Evolutionary conservation across 2,329 filamentous ascomycete species (phyloP), one percentile per base, ranked within the genome.

Genomic region (Trichophyton benhamiae): DNA sequence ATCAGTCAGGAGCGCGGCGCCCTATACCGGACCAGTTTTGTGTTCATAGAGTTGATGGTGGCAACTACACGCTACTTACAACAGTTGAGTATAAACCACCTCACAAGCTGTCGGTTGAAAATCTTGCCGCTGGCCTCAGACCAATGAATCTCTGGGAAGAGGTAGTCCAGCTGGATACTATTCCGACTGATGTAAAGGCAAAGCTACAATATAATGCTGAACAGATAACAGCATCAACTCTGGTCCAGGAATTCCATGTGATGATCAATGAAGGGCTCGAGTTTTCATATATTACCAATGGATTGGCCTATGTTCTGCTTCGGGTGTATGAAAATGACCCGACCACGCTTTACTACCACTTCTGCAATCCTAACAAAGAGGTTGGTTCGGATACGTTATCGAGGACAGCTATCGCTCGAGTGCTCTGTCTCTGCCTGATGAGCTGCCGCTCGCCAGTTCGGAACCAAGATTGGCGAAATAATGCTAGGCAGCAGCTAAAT

Each of bases 281-380:
- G 20, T 65, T 58, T 33, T 63, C 59, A 11, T 61, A 61, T 57
- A 41, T 61, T 48, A 61, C 60, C 3, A 60, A 41, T 42, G 61
- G 62, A 9, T 13, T 62, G 6, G 60, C 46, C 1, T 52, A 52
- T 30, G 48, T 62, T 27, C 44, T 66, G 33, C 64, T 68, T 25
- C 46, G 61, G 13, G 62, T 71, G 6, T 13, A 13, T 38, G 38
- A 64, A 4, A 55, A 71, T 38, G 62, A 70, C 7, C 67, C 68
- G 6, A 63, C 22, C 13, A 68, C 62, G 5, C 66, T 72, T 1
- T 68, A 69, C 62, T 71, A 72, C 62, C 66, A 67, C 63, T 62
- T 69, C 11, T 67, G 65, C 59, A 66, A 71, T 30, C 69, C 67
- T 1, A 66, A 67, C 25, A 63, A 60, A 33, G 66, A 70, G 36